phyloP scores from a whole-genome alignment of 495 filamentous ascomycete genomes.

The Penicillium salamii region DNA sequence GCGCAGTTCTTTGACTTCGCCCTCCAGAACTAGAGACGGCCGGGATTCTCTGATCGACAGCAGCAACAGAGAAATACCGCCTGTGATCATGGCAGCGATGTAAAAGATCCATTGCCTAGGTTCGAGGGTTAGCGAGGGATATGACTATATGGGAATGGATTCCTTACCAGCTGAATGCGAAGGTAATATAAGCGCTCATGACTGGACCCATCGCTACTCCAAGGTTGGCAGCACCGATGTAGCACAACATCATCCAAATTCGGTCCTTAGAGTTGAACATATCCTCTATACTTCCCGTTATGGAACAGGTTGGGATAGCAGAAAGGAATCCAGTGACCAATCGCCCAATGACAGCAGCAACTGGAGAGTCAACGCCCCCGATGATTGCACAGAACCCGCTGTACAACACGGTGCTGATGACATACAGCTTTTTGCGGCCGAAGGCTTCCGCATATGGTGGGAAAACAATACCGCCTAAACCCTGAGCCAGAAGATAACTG shows the following conservation, averaged over 20 bases:
- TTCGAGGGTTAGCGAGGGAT: background rate
- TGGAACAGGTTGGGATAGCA: slow-evolving; percentile 42
- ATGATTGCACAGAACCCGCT: slow-evolving; percentile 37
- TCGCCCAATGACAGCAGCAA: slow-evolving; percentile 32
- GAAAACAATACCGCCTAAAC: slow-evolving; percentile 42
- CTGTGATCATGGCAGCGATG: slow-evolving; percentile 20
- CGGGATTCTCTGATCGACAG: slow-evolving; percentile 14
- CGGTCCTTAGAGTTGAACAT: slow-evolving; percentile 36
- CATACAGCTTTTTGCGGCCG: slow-evolving; percentile 44
- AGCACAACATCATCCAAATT: slow-evolving; percentile 41
- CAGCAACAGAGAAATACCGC: slow-evolving; percentile 10
- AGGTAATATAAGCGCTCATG: slow-evolving; percentile 32
- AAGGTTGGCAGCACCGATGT: slow-evolving; percentile 27
- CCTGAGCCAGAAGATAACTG: no score
- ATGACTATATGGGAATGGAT: background rate
- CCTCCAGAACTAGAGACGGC: slow-evolving; percentile 19
- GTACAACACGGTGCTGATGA: slow-evolving; percentile 34
- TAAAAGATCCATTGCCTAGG: slow-evolving; percentile 33
- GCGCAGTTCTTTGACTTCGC: slow-evolving; percentile 23
- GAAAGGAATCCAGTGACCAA: slow-evolving; percentile 43
- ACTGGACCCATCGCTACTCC: slow-evolving; percentile 38
- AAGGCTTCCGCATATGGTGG: slow-evolving; percentile 47
- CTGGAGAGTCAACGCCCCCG: slow-evolving; percentile 25
- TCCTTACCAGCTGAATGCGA: slow-evolving; percentile 24
- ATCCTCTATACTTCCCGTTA: slow-evolving; percentile 47